Percentiles rank a stretch among this genome's conserved stretches.
Conservation (phyloP, 2,329 filamentous ascomycete genomes). For the Tolypocladium amazonense region DNA sequence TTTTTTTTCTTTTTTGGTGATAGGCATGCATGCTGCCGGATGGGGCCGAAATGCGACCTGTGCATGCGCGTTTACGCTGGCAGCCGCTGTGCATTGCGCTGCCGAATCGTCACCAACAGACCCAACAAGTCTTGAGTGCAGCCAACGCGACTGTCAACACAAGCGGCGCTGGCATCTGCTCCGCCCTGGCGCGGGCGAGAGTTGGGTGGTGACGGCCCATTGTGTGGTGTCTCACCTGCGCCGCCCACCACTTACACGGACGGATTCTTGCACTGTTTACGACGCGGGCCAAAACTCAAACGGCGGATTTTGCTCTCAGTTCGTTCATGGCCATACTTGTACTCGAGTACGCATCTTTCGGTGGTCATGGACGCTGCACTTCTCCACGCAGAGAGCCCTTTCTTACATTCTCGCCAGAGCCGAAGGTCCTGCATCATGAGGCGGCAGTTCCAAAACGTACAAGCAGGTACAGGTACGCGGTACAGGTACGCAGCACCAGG, state of each 20-base stretch:
- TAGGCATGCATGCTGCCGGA: background rate
- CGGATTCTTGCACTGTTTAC: background rate
- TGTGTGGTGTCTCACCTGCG: background rate
- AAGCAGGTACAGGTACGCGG: background rate
- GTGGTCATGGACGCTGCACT: background rate
- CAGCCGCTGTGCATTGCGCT: background rate
- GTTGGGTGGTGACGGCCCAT: background rate
- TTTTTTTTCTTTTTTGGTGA: background rate
- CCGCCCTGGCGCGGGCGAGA: background rate
- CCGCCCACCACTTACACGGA: background rate
- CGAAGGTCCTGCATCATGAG: background rate
- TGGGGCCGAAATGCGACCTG: background rate
- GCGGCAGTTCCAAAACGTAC: background rate
- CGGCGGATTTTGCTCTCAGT: background rate
- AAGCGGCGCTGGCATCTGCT: background rate
- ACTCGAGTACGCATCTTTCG: background rate
- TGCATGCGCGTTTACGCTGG: background rate
- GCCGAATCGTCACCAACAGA: background rate
- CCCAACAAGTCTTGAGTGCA: background rate
- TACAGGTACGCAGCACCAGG: background rate
- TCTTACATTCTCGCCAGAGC: background rate
- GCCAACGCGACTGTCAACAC: background rate
- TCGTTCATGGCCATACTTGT: too few species aligned
- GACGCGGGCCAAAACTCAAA: background rate
- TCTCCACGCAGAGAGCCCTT: background rate